Percentiles rank a stretch among this genome's conserved stretches.
Conservation (phyloP, 2,329 filamentous ascomycete genomes). For the Diaporthe sp. region DNA sequence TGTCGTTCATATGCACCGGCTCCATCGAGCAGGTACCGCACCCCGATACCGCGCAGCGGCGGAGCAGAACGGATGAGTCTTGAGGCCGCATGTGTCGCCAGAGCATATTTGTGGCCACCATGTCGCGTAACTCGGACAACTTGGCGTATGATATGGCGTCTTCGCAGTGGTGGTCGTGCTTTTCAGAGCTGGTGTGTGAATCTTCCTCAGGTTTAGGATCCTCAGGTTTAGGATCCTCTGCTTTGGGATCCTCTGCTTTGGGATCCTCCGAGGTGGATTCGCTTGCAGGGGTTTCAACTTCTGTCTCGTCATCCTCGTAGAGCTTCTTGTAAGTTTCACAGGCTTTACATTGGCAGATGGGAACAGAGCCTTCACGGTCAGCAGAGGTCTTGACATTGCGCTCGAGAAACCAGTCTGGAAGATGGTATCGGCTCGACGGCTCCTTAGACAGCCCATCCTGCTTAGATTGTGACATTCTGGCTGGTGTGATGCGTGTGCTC, state of each 20-base stretch:
- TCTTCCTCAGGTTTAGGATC: neutral
- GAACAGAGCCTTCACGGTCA: neutral
- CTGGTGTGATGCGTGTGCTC: neutral
- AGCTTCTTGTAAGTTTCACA: neutral
- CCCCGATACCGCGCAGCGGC: neutral
- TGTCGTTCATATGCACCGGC: neutral
- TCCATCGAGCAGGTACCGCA: neutral
- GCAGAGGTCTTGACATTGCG: constrained; percentile 8
- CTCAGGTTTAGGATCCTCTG: neutral
- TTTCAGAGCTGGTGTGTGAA: neutral
- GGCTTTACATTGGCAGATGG: neutral
- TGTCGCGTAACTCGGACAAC: neutral
- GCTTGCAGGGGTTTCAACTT: neutral
- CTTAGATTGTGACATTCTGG: neutral
- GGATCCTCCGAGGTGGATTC: neutral
- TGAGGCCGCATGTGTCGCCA: neutral
- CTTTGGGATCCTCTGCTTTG: neutral
- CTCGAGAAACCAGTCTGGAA: constrained; percentile 12
- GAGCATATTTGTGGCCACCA: neutral
- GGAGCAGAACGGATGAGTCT: neutral
- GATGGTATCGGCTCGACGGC: neutral
- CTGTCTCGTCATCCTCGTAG: neutral
- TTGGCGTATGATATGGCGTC: constrained; percentile 16
- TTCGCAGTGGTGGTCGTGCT: neutral
- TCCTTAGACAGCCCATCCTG: neutral